Conservation (phyloP, 208 protist genomes). For the Endotrypanum monterogeii region DNA sequence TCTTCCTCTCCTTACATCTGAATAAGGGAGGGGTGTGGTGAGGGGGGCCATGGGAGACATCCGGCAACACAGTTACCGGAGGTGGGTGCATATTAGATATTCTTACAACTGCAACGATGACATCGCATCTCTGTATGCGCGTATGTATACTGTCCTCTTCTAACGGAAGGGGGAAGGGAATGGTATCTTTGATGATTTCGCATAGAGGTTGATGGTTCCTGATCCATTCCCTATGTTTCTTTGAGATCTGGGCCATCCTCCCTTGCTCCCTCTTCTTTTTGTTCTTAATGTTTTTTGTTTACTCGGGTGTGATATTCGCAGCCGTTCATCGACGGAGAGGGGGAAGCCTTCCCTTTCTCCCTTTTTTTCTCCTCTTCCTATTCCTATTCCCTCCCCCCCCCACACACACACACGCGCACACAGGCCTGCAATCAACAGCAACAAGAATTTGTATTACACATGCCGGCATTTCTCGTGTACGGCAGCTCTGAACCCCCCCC, state of each 20-base stretch:
- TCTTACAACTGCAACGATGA: not conserved
- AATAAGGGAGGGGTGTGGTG: not conserved
- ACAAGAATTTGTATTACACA: not conserved
- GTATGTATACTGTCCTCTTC: too few species aligned
- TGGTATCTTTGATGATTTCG: not conserved
- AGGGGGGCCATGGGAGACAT: too few species aligned
- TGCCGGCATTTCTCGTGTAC: too few species aligned
- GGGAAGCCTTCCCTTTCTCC: not conserved
- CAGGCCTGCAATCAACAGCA: not conserved
- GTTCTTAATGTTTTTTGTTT: not conserved
- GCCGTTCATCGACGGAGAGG: not conserved
- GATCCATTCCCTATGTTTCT: not conserved
- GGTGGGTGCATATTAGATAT: not conserved
- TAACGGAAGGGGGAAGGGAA: too few species aligned
- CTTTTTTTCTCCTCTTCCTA: too few species aligned
- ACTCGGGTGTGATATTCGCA: slow-evolving; percentile 2
- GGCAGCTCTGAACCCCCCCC: too few species aligned
- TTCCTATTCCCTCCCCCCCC: too few species aligned
- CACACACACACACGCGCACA: slow-evolving; percentile 5
- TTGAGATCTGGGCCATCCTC: not conserved
- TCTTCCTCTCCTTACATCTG: not conserved
- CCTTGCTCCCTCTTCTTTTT: not conserved
- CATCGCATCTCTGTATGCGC: not conserved
- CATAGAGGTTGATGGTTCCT: not conserved
- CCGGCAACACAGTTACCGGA: not conserved